These are phyloP conservation scores for Cladophialophora chaetospira DNA, from an alignment of 2,329 filamentous ascomycete species.

Conservation along the genomic window DNA sequence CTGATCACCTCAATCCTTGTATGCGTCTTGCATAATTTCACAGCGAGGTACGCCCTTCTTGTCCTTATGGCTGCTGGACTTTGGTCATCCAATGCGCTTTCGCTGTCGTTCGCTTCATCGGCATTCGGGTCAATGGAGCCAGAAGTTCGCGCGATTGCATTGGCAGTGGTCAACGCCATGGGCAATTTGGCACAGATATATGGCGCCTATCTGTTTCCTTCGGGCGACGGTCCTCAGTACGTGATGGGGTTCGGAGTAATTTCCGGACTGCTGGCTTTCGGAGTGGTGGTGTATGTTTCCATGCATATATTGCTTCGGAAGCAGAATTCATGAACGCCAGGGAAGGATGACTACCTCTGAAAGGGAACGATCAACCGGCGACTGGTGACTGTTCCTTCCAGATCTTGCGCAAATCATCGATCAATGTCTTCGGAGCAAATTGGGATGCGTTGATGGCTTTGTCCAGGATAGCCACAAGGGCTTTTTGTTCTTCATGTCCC, in stretches of 20 bases:
- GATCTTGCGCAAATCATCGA: no score
- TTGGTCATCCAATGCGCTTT: constrained; percentile 69
- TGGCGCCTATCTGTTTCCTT: constrained; percentile 56
- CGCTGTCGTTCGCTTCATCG: constrained; percentile 55
- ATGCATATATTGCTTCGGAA: constrained; percentile 3
- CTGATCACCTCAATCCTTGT: constrained; percentile 76
- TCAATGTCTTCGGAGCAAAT: no score
- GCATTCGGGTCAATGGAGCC: constrained; percentile 54
- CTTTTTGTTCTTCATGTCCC: no score
- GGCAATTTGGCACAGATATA: constrained; percentile 60
- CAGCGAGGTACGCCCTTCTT: constrained; percentile 73
- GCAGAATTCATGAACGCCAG: neutral
- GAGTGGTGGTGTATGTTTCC: constrained; percentile 11
- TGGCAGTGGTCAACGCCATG: constrained; percentile 57
- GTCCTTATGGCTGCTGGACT: constrained; percentile 79
- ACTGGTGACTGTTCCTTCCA: no score
- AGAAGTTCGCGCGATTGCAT: constrained; percentile 54
- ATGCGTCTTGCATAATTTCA: constrained; percentile 65
- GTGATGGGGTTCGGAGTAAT: constrained; percentile 48
- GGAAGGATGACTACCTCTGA: neutral
- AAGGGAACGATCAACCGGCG: no score
- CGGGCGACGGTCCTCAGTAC: constrained; percentile 52
- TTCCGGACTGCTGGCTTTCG: constrained; percentile 33
- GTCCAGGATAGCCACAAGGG: no score
- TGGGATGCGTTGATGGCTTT: no score